Evolutionary conservation across 1,284 basidiomycete genomes (phyloP).

Genomic region (Irpex sp.): DNA sequence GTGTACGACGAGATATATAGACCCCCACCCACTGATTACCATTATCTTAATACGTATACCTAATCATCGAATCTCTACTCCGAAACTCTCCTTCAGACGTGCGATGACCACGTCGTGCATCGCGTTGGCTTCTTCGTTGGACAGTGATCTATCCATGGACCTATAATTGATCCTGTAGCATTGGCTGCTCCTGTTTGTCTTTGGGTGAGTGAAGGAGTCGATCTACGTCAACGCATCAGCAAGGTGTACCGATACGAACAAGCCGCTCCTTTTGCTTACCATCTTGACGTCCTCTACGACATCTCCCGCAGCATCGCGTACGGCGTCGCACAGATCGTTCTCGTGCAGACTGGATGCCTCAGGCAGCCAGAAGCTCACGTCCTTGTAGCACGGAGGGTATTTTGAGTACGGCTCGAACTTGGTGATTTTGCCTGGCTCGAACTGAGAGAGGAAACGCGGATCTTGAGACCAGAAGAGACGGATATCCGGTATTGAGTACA

Average conservation of each 20-base stretch:
- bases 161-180: slow-evolving; percentile 95
- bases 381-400: slow-evolving; percentile 87
- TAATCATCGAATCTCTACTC: slow-evolving; percentile 20
- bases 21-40: slow-evolving; percentile 8
- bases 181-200: slow-evolving; percentile 75
- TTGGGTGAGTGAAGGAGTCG: slow-evolving; percentile 91
- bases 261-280: slow-evolving; percentile 40
- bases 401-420: slow-evolving; percentile 88
- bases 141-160: slow-evolving; percentile 94
- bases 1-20: not conserved
- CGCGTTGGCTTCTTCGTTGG: slow-evolving; percentile 86
- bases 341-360: slow-evolving; percentile 65
- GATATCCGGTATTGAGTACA: slow-evolving; percentile 97
- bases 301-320: slow-evolving; percentile 90
- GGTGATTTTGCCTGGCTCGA: slow-evolving; percentile 70
- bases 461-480: slow-evolving; percentile 98
- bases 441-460: slow-evolving; percentile 85
- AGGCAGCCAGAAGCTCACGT: slow-evolving; percentile 90
- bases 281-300: slow-evolving; percentile 88
- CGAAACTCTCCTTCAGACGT: not conserved
- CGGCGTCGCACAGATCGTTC: slow-evolving; percentile 96
- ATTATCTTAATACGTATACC: slow-evolving; percentile 22
- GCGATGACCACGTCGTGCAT: slow-evolving; percentile 60
- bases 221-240: slow-evolving; percentile 48
- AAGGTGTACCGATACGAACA: not conserved